These are phyloP conservation scores for Eremochloa ophiuroides DNA, from an alignment of 176 grass and related monocot genomes.

Conservation along the genomic window DNA sequence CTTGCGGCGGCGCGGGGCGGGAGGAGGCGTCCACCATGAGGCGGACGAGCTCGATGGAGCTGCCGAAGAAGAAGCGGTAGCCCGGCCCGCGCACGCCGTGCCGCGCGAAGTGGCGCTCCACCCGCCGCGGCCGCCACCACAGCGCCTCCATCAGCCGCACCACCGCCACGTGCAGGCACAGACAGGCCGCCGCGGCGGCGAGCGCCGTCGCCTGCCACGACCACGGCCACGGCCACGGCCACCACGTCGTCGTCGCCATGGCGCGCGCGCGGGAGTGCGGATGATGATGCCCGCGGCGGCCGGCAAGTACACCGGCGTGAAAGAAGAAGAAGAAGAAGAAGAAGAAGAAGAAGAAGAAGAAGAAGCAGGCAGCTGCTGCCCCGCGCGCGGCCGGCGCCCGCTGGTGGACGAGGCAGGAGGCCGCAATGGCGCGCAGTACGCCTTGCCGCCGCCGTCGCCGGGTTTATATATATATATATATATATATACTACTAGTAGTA, in stretches of 20 bases:
- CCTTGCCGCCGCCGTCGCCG: neutral
- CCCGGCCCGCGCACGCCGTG: slow-evolving; percentile 73
- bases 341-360: neutral
- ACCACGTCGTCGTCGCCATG: neutral
- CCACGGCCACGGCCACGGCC: slow-evolving; percentile 19
- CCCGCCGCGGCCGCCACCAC: slow-evolving; percentile 68
- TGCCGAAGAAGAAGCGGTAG: slow-evolving; percentile 89
- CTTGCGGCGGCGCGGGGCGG: slow-evolving; percentile 44
- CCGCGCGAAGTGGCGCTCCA: slow-evolving; percentile 69
- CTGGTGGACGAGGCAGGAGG: slow-evolving; percentile 13
- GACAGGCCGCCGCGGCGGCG: slow-evolving; percentile 26
- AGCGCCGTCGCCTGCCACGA: slow-evolving; percentile 24
- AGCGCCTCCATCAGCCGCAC: slow-evolving; percentile 53
- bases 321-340: no score
- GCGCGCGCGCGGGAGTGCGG: no score
- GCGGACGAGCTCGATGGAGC: slow-evolving; percentile 65
- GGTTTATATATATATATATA: no score
- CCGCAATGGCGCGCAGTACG: slow-evolving; percentile 1
- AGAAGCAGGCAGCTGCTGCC: neutral
- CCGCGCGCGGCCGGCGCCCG: neutral
- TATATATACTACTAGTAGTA: no score
- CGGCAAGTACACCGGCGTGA: no score
- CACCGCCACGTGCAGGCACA: slow-evolving; percentile 15
- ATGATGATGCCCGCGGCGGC: no score
- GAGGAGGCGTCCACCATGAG: slow-evolving; percentile 72